Evolutionary conservation across 805 yeast genomes (phyloP).

Genomic region (Kregervanrija pseudodelftensis): DNA sequence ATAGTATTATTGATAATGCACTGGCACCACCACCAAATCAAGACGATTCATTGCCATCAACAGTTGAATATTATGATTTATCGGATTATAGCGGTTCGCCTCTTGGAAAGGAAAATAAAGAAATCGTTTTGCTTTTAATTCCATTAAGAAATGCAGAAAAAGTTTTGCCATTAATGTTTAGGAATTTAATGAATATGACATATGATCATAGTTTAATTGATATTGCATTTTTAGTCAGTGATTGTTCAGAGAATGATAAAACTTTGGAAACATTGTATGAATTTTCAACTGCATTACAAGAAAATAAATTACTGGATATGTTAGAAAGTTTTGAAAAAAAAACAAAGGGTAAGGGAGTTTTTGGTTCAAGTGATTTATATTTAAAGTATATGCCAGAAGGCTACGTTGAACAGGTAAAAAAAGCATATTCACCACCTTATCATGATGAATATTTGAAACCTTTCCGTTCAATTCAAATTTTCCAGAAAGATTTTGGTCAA

Average conservation of each 20-base stretch:
- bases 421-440: constrained; percentile 59
- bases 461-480: constrained; percentile 74
- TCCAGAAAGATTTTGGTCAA: constrained; percentile 78
- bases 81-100: constrained; percentile 46
- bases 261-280: constrained; percentile 62
- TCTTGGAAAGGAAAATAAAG: constrained; percentile 44
- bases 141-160: constrained; percentile 76
- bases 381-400: constrained; percentile 58
- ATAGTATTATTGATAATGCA: constrained; percentile 1
- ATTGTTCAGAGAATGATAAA: constrained; percentile 60
- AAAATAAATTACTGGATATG: constrained; percentile 52
- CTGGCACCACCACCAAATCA: constrained; percentile 11
- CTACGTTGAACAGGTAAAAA: constrained; percentile 49
- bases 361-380: constrained; percentile 57
- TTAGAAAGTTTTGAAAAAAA: constrained; percentile 37
- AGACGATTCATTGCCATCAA: constrained; percentile 6
- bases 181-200: constrained; percentile 78
- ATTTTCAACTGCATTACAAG: constrained; percentile 60
- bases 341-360: constrained; percentile 28
- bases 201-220: constrained; percentile 78
- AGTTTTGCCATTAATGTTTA: constrained; percentile 76
- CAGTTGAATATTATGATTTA: constrained; percentile 47
- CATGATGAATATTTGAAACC: constrained; percentile 58
- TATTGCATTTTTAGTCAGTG: constrained; percentile 73
- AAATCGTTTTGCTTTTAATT: constrained; percentile 59